Percentiles rank a stretch among this genome's conserved stretches.
Conservation (phyloP, 495 filamentous ascomycete genomes). For the Thermochaetoides thermophila region DNA sequence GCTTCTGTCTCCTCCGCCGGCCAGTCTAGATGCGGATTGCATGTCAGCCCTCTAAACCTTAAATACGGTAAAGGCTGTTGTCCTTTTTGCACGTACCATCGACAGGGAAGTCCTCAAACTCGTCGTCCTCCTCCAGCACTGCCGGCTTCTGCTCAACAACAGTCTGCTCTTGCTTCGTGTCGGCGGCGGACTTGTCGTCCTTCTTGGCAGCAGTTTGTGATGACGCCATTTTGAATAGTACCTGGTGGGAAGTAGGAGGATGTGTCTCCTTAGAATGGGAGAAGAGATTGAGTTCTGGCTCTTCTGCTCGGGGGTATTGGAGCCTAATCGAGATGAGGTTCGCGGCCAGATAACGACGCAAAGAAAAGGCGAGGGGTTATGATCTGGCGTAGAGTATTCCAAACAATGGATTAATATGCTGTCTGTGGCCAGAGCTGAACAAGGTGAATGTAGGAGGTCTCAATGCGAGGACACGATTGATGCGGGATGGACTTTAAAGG, state of each 20-base stretch:
- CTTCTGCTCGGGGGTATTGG: too few species aligned
- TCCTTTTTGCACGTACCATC: constrained; percentile 40
- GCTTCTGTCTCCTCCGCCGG: constrained; percentile 72
- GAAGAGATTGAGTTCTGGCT: not conserved
- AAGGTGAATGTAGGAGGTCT: too few species aligned
- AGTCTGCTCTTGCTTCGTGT: constrained; percentile 10
- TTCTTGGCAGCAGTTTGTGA: constrained; percentile 16
- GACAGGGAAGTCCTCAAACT: constrained; percentile 97
- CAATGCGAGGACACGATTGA: too few species aligned
- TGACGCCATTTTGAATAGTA: constrained; percentile 16
- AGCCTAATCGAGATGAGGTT: too few species aligned
- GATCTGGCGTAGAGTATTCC: too few species aligned
- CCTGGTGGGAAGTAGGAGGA: not conserved
- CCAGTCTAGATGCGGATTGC: constrained; percentile 49
- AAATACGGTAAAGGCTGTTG: not conserved
- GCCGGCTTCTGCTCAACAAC: constrained; percentile 20
- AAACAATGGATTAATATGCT: too few species aligned
- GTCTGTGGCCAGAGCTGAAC: too few species aligned
- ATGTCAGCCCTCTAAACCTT: not conserved
- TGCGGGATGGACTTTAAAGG: too few species aligned
- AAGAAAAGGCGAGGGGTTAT: too few species aligned
- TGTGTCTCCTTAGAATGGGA: not conserved
- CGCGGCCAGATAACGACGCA: too few species aligned
- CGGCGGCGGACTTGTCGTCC: constrained; percentile 31
- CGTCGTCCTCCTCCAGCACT: constrained; percentile 87